Evolutionary conservation across 768 basidiomycete species (phyloP).

Genomic region (Tylopilus felleus): DNA sequence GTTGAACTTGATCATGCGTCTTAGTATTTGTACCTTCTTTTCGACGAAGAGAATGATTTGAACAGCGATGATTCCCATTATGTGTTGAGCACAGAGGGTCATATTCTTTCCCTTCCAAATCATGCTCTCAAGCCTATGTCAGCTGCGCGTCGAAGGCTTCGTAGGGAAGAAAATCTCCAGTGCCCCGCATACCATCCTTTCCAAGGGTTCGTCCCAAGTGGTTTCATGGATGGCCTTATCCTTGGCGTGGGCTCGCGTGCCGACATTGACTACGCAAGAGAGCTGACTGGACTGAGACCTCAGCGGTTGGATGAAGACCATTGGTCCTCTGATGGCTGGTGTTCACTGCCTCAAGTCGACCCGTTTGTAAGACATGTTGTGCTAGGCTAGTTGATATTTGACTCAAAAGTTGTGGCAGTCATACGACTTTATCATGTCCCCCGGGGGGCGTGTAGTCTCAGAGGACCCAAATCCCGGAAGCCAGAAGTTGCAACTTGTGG

Average conservation of each 20-base stretch:
- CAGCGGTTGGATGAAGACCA: conserved; percentile 47
- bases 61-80: conserved; percentile 79
- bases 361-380: conserved; percentile 53
- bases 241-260: conserved; percentile 68
- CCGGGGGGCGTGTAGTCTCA: conserved; percentile 44
- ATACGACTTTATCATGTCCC: conserved; percentile 77
- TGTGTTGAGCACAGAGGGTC: conserved; percentile 95
- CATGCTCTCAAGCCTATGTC: conserved; percentile 55
- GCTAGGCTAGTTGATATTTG: neutral
- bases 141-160: conserved; percentile 54
- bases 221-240: conserved; percentile 45
- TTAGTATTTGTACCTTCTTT: conserved; percentile 90
- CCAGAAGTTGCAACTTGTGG: conserved; percentile 57
- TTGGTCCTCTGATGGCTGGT: conserved; percentile 75
- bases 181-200: conserved; percentile 68
- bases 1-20: conserved; percentile 1
- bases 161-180: conserved; percentile 62
- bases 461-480: conserved; percentile 72
- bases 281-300: conserved; percentile 55
- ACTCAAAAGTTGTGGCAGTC: conserved; percentile 42
- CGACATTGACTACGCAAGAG: conserved; percentile 80
- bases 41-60: conserved; percentile 79
- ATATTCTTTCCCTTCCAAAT: conserved; percentile 67
- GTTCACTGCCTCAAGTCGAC: conserved; percentile 64
- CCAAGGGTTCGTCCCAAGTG: conserved; percentile 31